These are phyloP conservation scores for Ambrosiella cleistominuta DNA, from an alignment of 2,329 filamentous ascomycete species.

Conservation along the genomic window DNA sequence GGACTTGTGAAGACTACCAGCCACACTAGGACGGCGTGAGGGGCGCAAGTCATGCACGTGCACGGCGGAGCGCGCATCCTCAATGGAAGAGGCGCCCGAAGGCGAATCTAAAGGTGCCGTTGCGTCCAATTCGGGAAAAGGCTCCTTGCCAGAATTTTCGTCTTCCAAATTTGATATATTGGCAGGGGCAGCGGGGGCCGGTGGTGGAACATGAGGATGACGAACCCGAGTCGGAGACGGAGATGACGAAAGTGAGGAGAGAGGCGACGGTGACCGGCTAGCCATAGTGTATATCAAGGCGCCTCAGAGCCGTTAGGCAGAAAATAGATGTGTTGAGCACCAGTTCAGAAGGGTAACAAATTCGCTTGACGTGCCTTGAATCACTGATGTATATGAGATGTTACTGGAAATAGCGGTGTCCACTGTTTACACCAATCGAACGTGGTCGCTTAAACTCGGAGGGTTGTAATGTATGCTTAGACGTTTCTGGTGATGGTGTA, in stretches of 20 bases:
- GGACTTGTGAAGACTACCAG: constrained; percentile 1
- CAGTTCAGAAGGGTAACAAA: neutral
- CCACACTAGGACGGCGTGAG: constrained; percentile 4
- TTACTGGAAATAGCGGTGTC: neutral
- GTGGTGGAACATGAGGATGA: neutral
- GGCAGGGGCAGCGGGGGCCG: constrained; percentile 4
- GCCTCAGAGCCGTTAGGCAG: neutral
- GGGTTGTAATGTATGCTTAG: no score
- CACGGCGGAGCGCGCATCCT: constrained; percentile 11
- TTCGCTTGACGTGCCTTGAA: neutral
- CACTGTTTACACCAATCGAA: neutral
- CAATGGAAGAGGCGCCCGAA: constrained; percentile 8
- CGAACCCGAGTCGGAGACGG: neutral
- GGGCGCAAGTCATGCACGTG: constrained; percentile 3
- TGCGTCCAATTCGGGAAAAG: constrained; percentile 1
- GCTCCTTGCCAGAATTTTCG: constrained; percentile 1
- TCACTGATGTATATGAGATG: neutral
- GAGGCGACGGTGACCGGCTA: constrained; percentile 1
- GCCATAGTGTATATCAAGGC: neutral
- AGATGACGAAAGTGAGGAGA: constrained; percentile 7
- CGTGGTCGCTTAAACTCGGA: neutral
- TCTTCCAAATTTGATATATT: neutral
- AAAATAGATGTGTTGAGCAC: neutral
- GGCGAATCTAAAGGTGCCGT: neutral
- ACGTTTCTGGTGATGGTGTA: no score